Evolutionary conservation across 2,329 filamentous ascomycete species (phyloP), one percentile per base, ranked within the genome.

Genomic region (Monilinia fructicola): DNA sequence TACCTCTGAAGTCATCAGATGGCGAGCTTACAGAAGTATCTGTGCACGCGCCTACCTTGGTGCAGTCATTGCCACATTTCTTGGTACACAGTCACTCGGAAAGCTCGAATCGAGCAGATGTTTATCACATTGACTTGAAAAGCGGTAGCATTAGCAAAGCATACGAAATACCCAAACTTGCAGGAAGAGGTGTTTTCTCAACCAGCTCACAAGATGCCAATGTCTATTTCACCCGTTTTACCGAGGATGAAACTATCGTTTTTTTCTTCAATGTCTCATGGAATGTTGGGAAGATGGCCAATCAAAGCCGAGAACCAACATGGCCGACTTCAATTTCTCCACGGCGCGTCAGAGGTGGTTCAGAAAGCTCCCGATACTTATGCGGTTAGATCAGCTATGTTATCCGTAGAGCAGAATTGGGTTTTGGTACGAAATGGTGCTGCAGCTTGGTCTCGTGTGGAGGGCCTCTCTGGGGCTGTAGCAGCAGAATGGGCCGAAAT

Each of bases 171-270:
- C 91, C 93, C 0, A 86, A 87, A 63, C 77, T 93, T 26, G 78
- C 84, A 31, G 91, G 90, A 0, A 82, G 81, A 52, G 93, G 92
- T 31, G 87, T 90, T 0, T 92, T 97, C 75, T 90, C 93, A 0
- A 89, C 87, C 0, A 95, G 90, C 78, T 91, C 88, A 2, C 85
- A 86, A 52, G 90, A 89, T 67, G 87, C 90, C 26, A 93, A 95
- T 73, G 89, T 97, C 10, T 97, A 92, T 80, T 97, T 98, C 76
- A 93, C 91, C 2, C 87, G 93, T 67, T 83, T 95, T 68, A 93
- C 91, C 0, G 81, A 87, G 44, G 86, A 90, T 11, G 91, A 96
- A 74, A 82, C 92, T 2, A 82, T 85, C 40, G 82, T 97, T 35
- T 83, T 83, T 91, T 7, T 92, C 91, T 1, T 96, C 93, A 0